phyloP scores from a whole-genome alignment of 192 early-diverging fungal genomes.

The Diversispora epigaea region DNA sequence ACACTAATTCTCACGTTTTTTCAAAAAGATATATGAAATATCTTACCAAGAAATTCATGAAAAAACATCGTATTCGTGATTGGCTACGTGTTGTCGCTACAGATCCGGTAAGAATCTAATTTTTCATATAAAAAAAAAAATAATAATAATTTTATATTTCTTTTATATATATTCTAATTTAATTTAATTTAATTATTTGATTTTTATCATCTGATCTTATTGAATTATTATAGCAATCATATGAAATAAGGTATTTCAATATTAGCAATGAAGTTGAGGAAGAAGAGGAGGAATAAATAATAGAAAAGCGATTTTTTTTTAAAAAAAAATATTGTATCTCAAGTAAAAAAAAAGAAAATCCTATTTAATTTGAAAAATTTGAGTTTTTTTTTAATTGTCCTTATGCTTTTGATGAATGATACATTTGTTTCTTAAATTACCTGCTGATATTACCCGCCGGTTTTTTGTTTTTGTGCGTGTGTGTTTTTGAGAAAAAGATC shows the following conservation, averaged over 20 bases:
- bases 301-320: background rate
- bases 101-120: conserved; percentile 57
- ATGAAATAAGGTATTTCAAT: conserved; percentile 96
- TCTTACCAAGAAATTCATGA: conserved; percentile 99
- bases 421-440: too few relatives aligned
- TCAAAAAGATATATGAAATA: conserved; percentile 99
- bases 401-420: too few relatives aligned
- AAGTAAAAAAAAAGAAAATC: background rate
- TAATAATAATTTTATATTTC: background rate
- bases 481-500: too few relatives aligned
- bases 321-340: background rate
- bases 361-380: background rate
- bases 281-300: conserved; percentile 67
- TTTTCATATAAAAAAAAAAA: background rate
- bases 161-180: too few relatives aligned
- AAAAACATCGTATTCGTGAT: conserved; percentile 99
- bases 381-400: too few relatives aligned
- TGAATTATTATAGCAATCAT: conserved; percentile 50
- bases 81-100: conserved; percentile 94
- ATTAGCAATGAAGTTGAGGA: conserved; percentile 75
- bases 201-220: too few relatives aligned
- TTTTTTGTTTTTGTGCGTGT: too few relatives aligned
- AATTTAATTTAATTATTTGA: too few relatives aligned
- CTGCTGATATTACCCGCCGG: too few relatives aligned
- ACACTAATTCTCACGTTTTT: conserved; percentile 71